Conservation (phyloP, 2,329 filamentous ascomycete genomes). For the Trichoderma cornu-damae region DNA sequence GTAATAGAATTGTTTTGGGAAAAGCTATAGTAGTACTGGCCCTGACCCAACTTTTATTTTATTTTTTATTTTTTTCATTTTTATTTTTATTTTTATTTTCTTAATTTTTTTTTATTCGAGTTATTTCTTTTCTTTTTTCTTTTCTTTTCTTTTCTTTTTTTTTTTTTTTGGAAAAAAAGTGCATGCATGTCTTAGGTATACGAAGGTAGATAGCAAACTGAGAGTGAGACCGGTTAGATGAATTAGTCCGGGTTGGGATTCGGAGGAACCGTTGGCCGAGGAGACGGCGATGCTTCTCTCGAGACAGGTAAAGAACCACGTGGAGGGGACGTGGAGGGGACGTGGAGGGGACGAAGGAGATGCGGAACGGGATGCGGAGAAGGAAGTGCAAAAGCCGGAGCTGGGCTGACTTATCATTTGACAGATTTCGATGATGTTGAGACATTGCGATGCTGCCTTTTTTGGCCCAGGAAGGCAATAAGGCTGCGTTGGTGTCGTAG, state of each 20-base stretch:
- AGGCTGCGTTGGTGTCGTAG: too few species aligned
- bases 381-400: not conserved
- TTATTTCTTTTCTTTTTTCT: too few species aligned
- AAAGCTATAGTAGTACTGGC: not conserved
- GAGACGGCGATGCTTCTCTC: not conserved
- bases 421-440: too few species aligned
- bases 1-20: not conserved
- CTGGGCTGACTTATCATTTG: too few species aligned
- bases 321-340: not conserved
- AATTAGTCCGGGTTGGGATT: slow-evolving; percentile 14
- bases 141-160: too few species aligned
- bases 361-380: not conserved
- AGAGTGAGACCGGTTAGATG: slow-evolving; percentile 12
- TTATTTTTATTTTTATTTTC: not conserved
- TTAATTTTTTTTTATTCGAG: not conserved
- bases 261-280: slow-evolving; percentile 12
- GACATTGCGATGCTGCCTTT: too few species aligned
- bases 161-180: too few species aligned
- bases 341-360: not conserved
- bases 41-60: not conserved
- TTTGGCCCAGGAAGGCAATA: too few species aligned
- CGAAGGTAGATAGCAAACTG: not conserved
- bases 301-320: not conserved
- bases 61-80: too few species aligned
- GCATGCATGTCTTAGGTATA: not conserved